Conservation (phyloP, 257 asterid species). For the Cynanchum wilfordii region DNA sequence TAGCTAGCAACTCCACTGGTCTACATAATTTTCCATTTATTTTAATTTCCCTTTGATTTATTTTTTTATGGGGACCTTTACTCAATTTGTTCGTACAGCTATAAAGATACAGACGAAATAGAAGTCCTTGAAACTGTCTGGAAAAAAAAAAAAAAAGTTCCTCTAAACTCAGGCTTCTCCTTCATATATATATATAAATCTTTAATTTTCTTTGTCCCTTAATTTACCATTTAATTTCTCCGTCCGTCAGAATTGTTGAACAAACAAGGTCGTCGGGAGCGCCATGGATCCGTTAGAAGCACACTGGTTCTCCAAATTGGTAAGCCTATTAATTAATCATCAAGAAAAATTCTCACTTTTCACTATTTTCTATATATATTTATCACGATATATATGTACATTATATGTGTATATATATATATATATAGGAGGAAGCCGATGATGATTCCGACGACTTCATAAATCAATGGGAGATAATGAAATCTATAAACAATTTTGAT, state of each 20-base stretch:
- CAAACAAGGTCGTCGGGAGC: neutral
- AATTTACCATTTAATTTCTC: neutral
- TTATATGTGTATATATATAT: no score
- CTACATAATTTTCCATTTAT: no score
- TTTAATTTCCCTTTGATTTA: no score
- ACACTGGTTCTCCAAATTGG: conserved; percentile 20
- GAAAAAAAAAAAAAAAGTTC: no score
- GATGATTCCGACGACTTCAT: neutral
- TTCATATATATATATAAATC: neutral
- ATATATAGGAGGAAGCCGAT: neutral
- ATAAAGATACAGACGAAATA: no score
- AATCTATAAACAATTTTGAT: neutral
- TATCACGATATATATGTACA: neutral
- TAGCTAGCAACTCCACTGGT: no score
- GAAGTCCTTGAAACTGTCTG: neutral
- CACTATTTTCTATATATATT: neutral
- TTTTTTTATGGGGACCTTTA: no score
- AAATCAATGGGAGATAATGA: conserved; percentile 5
- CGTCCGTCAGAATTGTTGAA: neutral
- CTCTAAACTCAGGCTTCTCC: neutral
- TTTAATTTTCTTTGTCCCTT: neutral
- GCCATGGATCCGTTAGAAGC: conserved; percentile 13
- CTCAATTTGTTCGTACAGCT: no score
- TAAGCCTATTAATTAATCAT: neutral
- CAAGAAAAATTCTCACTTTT: no score